phyloP scores from a whole-genome alignment of 2,329 filamentous ascomycete species.

The Dothidotthia symphoricarpi region DNA sequence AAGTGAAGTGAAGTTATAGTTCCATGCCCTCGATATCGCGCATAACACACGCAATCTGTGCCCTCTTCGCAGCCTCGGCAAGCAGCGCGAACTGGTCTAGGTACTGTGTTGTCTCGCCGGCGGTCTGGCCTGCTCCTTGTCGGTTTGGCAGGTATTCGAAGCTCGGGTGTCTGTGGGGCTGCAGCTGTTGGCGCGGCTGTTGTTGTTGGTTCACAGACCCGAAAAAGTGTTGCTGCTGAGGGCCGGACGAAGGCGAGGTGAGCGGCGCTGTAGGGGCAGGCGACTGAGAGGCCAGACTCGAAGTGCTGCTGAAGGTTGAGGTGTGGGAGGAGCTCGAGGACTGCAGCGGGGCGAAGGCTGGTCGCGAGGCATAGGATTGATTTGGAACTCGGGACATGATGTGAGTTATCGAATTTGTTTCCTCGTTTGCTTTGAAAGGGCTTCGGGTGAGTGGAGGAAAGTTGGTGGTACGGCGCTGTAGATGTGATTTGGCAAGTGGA shows the following conservation, averaged over 20 bases:
- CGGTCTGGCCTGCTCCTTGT: conserved; percentile 34
- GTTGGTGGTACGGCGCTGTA: conserved; percentile 1
- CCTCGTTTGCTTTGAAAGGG: not conserved
- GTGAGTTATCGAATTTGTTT: conserved; percentile 1
- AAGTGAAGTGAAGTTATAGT: conserved; percentile 39
- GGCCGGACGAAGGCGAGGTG: conserved; percentile 35
- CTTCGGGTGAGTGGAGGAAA: not conserved
- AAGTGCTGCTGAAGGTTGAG: conserved; percentile 45
- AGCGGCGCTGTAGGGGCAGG: conserved; percentile 35
- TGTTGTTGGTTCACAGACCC: conserved; percentile 30
- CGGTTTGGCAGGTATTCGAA: conserved; percentile 40
- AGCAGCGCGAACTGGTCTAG: conserved; percentile 80
- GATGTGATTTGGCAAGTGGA: not conserved
- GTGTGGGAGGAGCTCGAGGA: conserved; percentile 25
- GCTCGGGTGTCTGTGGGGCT: conserved; percentile 28
- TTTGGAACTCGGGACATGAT: conserved; percentile 26
- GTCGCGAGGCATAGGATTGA: conserved; percentile 22
- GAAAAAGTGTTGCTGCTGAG: conserved; percentile 37
- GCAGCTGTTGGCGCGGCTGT: conserved; percentile 31
- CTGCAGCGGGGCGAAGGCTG: conserved; percentile 40
- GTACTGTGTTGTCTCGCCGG: conserved; percentile 58
- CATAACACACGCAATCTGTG: conserved; percentile 85
- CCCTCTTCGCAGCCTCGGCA: conserved; percentile 88
- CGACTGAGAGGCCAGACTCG: conserved; percentile 39
- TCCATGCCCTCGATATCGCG: conserved; percentile 77